Base-by-base conservation (phyloP, 2,329 filamentous ascomycete genomes). In the Diaporthe vexans region DNA sequence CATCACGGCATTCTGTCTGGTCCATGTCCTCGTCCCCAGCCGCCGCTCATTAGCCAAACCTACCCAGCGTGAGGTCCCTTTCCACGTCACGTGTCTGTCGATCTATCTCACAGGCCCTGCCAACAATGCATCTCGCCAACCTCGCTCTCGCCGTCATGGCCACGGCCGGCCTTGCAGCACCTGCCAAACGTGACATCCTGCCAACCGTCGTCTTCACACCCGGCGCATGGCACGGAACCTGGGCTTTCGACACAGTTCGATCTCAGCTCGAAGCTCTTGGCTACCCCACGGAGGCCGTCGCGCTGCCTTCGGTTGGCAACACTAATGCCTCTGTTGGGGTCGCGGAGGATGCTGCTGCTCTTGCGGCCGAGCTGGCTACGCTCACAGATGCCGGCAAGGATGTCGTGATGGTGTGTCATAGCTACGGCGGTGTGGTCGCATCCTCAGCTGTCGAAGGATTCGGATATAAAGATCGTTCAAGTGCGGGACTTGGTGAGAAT, bases 171-270 rank as follows among this genome's bases (percentile, higher is more conserved):
- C 58, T 72, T 13, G 71, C 71, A 37, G 59, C 71, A 24, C 71
- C 71, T 3, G 6, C 58, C 1, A 68, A 52, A n/a, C 48, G 71
- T 11, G 71, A 72, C 46, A 29, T 67, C 19, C 59, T 72, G 48
- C 72, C 72, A 2, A 74, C 79, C 29, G 78, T 86, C 24, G 78
- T 86, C 21, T 81, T 86, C 65, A 81, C 81, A 15, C 82, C 83
- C 0, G 85, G 85, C 19, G 84, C 83, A 19, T 86, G 84, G 83
- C 78, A 84, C 68, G 76, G 75, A 0, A 79, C 83, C 3, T 71
- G 74, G 35, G 77, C 79, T 72, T 86, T 81, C 68, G 76, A 81
- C 40, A 73, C 76, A 2, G 76, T 83, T 2, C 79, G 79, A 15
- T 74, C 79, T 19, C 78, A 76, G 11, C 82, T 86, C 8, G 71